Evolutionary conservation across 2,329 filamentous ascomycete species (phyloP).

Genomic region (Septoria linicola): DNA sequence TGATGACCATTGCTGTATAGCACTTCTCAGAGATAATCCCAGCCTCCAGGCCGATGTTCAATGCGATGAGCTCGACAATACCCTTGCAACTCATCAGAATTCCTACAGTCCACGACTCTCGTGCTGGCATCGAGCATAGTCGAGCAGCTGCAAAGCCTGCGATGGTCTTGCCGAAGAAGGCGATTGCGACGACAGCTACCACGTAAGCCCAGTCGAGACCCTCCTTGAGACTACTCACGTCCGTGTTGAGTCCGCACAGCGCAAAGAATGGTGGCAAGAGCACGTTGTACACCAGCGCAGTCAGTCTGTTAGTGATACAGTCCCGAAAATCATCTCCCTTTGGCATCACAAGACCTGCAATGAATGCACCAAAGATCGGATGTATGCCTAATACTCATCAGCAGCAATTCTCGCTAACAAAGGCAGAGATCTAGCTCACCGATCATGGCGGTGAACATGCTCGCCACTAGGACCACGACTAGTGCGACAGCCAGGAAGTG

Average conservation of each 20-base stretch:
- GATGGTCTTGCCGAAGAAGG: conserved; percentile 77
- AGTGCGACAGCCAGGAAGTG: neutral
- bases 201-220: conserved; percentile 86
- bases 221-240: conserved; percentile 74
- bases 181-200: conserved; percentile 71
- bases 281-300: conserved; percentile 54
- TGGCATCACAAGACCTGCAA: conserved; percentile 81
- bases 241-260: conserved; percentile 79
- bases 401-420: neutral
- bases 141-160: conserved; percentile 76
- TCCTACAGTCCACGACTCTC: conserved; percentile 81
- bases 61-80: conserved; percentile 83
- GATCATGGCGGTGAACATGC: conserved; percentile 81
- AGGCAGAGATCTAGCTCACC: conserved; percentile 48
- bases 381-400: conserved; percentile 54
- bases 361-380: conserved; percentile 86
- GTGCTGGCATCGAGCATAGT: conserved; percentile 73
- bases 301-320: conserved; percentile 77
- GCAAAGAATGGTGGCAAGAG: conserved; percentile 90
- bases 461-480: conserved; percentile 60
- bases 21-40: neutral
- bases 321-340: conserved; percentile 61
- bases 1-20: neutral
- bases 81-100: conserved; percentile 93
- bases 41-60: conserved; percentile 41